These are phyloP conservation scores for Paramecium octaurelia DNA, from an alignment of 73 alveolate genomes.

Conservation along the genomic window DNA sequence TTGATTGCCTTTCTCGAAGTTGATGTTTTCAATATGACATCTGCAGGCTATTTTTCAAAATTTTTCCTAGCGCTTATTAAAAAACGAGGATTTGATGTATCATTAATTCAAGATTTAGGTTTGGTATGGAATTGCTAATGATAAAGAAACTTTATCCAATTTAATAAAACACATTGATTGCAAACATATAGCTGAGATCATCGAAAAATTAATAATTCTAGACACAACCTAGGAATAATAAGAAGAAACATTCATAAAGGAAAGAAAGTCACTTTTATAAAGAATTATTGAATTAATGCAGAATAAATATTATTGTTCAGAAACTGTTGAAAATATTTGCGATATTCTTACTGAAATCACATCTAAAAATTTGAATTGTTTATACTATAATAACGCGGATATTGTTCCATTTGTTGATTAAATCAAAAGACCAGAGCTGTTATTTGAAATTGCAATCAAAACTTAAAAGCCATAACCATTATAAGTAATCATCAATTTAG, in stretches of 20 bases:
- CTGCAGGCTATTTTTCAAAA: constrained; percentile 44
- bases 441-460: background rate
- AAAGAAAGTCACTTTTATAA: background rate
- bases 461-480: background rate
- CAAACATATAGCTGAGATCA: background rate
- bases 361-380: background rate
- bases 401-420: constrained; percentile 25
- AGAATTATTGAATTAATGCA: background rate
- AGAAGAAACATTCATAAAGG: background rate
- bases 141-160: background rate
- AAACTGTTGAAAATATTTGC: background rate
- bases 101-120: background rate
- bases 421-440: constrained; percentile 5
- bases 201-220: constrained; percentile 1
- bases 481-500: background rate
- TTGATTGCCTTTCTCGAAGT: background rate
- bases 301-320: background rate
- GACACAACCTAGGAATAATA: background rate
- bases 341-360: constrained; percentile 10
- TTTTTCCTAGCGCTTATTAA: background rate
- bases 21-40: constrained; percentile 18
- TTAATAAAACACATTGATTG: constrained; percentile 8
- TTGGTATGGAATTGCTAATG: background rate
- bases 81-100: constrained; percentile 29
- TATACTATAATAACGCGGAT: background rate